Evolutionary conservation across 2,329 filamentous ascomycete genomes (phyloP).

Genomic region (Colletotrichum spinosum): DNA sequence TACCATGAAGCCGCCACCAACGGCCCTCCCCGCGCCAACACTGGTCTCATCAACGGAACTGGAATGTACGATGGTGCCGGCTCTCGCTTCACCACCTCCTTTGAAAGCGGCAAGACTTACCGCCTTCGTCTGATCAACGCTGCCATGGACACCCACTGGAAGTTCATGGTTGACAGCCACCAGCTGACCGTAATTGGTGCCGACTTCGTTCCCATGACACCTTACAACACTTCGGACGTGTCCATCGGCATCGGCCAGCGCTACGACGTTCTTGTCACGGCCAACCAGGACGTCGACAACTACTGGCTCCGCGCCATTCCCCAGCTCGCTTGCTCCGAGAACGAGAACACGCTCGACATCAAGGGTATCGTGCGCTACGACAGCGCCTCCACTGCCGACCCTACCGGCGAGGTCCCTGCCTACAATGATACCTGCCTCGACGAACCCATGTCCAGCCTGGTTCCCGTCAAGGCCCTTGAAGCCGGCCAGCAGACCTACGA

Average conservation of each 20-base stretch:
- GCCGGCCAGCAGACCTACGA: constrained; percentile 43
- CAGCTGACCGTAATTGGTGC: constrained; percentile 65
- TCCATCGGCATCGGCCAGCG: constrained; percentile 61
- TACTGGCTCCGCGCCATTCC: constrained; percentile 64
- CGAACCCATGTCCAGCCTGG: constrained; percentile 46
- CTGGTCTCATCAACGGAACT: constrained; percentile 58
- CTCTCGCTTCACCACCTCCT: constrained; percentile 50
- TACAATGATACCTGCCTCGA: constrained; percentile 48
- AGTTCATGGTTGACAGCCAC: constrained; percentile 68
- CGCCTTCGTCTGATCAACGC: constrained; percentile 61
- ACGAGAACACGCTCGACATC: constrained; percentile 55
- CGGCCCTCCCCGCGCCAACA: constrained; percentile 54
- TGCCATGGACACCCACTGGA: constrained; percentile 56
- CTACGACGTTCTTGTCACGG: constrained; percentile 59
- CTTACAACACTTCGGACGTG: constrained; percentile 62
- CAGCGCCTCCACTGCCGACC: constrained; percentile 36
- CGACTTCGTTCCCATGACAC: constrained; percentile 68
- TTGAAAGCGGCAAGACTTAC: constrained; percentile 57
- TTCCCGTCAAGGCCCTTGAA: constrained; percentile 49
- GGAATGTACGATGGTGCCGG: constrained; percentile 50
- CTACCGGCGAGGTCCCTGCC: constrained; percentile 44
- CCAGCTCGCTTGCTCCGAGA: constrained; percentile 53
- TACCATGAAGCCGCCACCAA: constrained; percentile 42
- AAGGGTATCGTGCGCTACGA: constrained; percentile 61
- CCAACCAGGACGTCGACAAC: constrained; percentile 49